Conservation (phyloP, 2,329 filamentous ascomycete species). For the Cryphonectria carpinicola region DNA sequence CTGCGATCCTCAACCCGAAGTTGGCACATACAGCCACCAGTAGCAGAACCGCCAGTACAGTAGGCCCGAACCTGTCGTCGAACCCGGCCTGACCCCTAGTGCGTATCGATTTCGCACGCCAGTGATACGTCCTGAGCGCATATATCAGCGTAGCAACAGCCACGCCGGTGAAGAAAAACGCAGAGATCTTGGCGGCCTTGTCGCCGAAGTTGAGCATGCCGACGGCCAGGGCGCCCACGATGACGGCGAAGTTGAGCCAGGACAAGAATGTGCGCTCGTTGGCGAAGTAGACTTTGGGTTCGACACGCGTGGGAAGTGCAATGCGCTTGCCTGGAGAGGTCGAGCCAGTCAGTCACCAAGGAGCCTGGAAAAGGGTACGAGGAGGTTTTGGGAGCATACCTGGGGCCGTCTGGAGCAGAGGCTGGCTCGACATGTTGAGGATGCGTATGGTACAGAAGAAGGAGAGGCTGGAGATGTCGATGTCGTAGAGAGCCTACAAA, state of each 20-base stretch:
- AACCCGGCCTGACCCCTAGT: conserved; percentile 92
- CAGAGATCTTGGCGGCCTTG: conserved; percentile 88
- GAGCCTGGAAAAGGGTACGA: conserved; percentile 4
- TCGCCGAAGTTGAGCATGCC: conserved; percentile 99
- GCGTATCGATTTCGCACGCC: conserved; percentile 91
- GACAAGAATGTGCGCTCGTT: conserved; percentile 99
- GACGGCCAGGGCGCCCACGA: conserved; percentile 93
- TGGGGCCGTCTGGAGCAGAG: conserved; percentile 90
- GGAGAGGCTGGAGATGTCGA: neutral
- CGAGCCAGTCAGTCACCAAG: conserved; percentile 14
- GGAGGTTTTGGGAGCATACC: conserved; percentile 57
- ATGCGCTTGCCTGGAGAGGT: conserved; percentile 83
- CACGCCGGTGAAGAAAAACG: conserved; percentile 90
- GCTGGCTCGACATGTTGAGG: conserved; percentile 85
- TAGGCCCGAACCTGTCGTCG: conserved; percentile 94
- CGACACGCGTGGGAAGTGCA: conserved; percentile 94
- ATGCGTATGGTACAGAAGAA: conserved; percentile 20
- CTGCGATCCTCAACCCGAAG: conserved; percentile 79
- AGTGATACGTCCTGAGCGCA: conserved; percentile 93
- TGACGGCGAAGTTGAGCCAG: conserved; percentile 99
- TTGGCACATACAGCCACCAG: conserved; percentile 92
- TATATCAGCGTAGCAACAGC: conserved; percentile 96
- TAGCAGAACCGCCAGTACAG: conserved; percentile 83
- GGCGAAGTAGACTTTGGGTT: conserved; percentile 99
- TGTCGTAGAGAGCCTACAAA: neutral